A percentile compares a stretch with the other conserved stretches of the same genome.
phyloP scores from a whole-genome alignment of 768 basidiomycete genomes.

The Auricularia cornea region DNA sequence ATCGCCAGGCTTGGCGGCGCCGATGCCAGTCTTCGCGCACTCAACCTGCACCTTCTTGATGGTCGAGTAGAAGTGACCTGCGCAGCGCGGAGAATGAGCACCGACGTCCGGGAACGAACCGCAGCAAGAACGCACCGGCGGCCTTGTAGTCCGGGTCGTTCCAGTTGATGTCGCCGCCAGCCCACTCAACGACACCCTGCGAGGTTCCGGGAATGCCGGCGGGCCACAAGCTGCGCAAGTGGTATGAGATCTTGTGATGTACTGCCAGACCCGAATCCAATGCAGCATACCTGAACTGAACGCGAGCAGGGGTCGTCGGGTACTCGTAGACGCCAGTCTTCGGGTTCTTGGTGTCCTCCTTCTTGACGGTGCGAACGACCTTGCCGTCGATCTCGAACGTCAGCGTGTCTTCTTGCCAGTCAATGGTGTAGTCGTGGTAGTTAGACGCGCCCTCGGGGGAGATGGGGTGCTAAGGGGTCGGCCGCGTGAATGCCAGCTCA shows the following conservation, averaged over 20 bases:
- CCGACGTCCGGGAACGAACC: background rate
- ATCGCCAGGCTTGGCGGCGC: constrained; percentile 34
- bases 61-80: constrained; percentile 64
- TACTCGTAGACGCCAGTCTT: constrained; percentile 50
- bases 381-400: constrained; percentile 65
- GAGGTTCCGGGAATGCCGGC: constrained; percentile 57
- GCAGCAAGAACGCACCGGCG: constrained; percentile 38
- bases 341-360: constrained; percentile 44
- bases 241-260: too few relatives aligned
- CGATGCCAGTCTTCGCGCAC: constrained; percentile 40
- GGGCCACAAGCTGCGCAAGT: constrained; percentile 60
- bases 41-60: constrained; percentile 54
- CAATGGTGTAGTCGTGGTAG: constrained; percentile 77
- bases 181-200: constrained; percentile 68
- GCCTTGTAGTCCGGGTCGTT: constrained; percentile 64
- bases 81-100: background rate
- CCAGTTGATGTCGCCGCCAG: constrained; percentile 62
- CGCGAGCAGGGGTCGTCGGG: constrained; percentile 70
- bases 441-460: constrained; percentile 57
- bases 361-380: constrained; percentile 58
- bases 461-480: constrained; percentile 27
- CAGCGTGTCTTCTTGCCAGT: constrained; percentile 67
- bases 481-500: too few relatives aligned
- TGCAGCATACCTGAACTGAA: constrained; percentile 60
- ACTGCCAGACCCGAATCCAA: background rate